Conservation (phyloP, 1,284 basidiomycete species). For the Trametes polyzona region DNA sequence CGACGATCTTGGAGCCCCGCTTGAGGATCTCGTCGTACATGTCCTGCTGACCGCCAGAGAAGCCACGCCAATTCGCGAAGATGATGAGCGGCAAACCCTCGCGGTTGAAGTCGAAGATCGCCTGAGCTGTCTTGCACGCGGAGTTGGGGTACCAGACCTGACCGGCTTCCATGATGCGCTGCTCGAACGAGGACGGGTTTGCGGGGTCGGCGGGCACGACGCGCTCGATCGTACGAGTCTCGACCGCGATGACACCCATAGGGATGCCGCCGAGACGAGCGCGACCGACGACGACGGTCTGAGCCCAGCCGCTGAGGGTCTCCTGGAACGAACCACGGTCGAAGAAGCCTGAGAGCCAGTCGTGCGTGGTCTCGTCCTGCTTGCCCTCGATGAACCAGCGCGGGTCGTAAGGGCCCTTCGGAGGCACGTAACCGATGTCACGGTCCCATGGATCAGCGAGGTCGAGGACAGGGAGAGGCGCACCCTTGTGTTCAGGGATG, state of each 20-base stretch:
- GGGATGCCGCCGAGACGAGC: slow-evolving; percentile 97
- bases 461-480: slow-evolving; percentile 75
- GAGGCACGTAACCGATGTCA: slow-evolving; percentile 87
- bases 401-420: slow-evolving; percentile 96
- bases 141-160: slow-evolving; percentile 99
- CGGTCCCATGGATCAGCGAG: slow-evolving; percentile 90
- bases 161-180: slow-evolving; percentile 98
- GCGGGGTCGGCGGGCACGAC: slow-evolving; percentile 99
- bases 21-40: slow-evolving; percentile 97
- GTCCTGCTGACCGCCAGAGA: slow-evolving; percentile 99
- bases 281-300: slow-evolving; percentile 97
- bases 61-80: slow-evolving; percentile 99
- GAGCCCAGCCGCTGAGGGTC: slow-evolving; percentile 95
- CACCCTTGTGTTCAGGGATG: slow-evolving; percentile 82
- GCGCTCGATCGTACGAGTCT: slow-evolving; percentile 97
- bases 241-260: slow-evolving; percentile 97
- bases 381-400: slow-evolving; percentile 98
- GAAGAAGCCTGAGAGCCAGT: slow-evolving; percentile 92
- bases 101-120: slow-evolving; percentile 98
- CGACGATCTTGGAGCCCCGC: slow-evolving; percentile 97
- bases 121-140: slow-evolving; percentile 99
- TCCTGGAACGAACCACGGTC: slow-evolving; percentile 97
- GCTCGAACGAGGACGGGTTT: slow-evolving; percentile 96
- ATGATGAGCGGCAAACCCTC: slow-evolving; percentile 97
- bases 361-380: slow-evolving; percentile 76